Conservation (phyloP, 441 rosid species). For the Gossypium gossypioides region DNA sequence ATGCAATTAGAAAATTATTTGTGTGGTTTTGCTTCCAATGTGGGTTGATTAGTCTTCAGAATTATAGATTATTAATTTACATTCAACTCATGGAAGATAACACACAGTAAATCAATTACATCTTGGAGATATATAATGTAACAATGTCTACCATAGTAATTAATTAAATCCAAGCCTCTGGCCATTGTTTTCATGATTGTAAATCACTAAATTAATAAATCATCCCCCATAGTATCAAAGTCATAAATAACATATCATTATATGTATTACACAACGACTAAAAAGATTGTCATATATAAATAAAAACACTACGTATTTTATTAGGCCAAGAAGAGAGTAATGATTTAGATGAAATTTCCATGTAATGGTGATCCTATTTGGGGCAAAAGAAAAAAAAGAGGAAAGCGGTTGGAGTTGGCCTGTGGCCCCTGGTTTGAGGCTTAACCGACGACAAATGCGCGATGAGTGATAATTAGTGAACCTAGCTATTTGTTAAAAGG, state of each 20-base stretch:
- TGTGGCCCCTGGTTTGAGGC: conserved; percentile 6
- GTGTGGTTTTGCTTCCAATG: not conserved
- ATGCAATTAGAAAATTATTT: not conserved
- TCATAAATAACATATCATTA: too few relatives aligned
- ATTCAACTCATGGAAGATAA: not conserved
- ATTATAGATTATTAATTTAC: not conserved
- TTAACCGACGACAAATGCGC: conserved; percentile 5
- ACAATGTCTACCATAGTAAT: not conserved
- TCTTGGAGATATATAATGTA: not conserved
- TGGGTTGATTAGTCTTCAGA: too few relatives aligned
- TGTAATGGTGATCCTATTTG: not conserved
- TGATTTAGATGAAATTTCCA: too few relatives aligned
- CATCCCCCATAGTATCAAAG: too few relatives aligned
- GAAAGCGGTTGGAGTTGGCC: not conserved
- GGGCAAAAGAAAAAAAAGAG: not conserved
- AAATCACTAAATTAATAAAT: too few relatives aligned
- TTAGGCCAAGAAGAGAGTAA: too few relatives aligned
- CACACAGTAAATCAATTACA: not conserved
- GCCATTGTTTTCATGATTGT: not conserved
- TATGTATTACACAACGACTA: too few relatives aligned
- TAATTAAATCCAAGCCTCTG: not conserved
- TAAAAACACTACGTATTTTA: too few relatives aligned
- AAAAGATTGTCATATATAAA: too few relatives aligned
- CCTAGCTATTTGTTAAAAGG: not conserved
- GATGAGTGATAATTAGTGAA: not conserved